A percentile compares a stretch with the other conserved stretches of the same genome.
phyloP scores from a whole-genome alignment of 192 early-diverging fungal species.

The Rhizophagus clarus region DNA sequence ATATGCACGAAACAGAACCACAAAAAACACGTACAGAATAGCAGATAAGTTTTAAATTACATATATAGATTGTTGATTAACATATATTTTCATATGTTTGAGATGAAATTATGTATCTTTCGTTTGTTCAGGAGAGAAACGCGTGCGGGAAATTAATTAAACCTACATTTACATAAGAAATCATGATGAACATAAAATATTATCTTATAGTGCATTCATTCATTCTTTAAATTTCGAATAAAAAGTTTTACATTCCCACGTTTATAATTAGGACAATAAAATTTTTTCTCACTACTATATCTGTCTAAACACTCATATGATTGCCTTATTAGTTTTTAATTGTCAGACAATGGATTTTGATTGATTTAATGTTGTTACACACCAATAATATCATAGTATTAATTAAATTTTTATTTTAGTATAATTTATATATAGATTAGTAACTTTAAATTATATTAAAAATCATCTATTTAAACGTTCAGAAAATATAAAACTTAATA shows the following conservation, averaged over 20 bases:
- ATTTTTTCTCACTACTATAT: neutral
- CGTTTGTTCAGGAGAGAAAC: neutral
- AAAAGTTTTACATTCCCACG: neutral
- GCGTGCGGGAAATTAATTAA: too few relatives aligned
- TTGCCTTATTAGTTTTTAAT: neutral
- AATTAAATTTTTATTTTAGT: too few relatives aligned
- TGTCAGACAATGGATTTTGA: neutral
- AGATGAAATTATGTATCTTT: neutral
- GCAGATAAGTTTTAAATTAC: neutral
- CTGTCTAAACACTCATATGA: neutral
- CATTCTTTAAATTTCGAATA: too few relatives aligned
- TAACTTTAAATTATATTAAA: too few relatives aligned
- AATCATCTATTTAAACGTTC: neutral
- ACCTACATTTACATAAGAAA: too few relatives aligned
- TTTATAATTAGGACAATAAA: neutral
- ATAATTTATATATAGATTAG: too few relatives aligned
- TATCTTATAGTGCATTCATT: too few relatives aligned
- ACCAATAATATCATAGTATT: neutral
- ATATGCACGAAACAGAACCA: neutral
- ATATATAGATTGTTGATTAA: neutral
- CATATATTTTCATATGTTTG: neutral
- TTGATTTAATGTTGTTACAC: neutral
- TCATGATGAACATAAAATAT: too few relatives aligned
- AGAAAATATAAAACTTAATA: neutral
- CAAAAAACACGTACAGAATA: neutral